Conservation (phyloP, 805 yeast species). For the Pichia scutulata region DNA sequence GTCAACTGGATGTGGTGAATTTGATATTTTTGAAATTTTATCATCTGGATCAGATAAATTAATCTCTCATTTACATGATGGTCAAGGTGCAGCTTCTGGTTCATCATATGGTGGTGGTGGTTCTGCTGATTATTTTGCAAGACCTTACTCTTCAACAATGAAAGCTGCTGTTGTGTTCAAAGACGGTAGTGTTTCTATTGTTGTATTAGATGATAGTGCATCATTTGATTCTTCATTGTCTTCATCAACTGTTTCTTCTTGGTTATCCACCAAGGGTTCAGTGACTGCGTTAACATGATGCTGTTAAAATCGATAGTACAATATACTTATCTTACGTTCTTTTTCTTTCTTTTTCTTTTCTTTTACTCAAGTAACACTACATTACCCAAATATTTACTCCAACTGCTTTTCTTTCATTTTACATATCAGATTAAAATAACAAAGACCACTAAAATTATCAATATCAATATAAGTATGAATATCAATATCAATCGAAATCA, state of each 20-base stretch:
- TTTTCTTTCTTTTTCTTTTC: neutral
- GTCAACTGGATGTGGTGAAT: conserved; percentile 96
- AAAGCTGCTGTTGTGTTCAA: conserved; percentile 88
- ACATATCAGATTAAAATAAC: neutral
- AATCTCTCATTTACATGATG: conserved; percentile 76
- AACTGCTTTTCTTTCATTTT: neutral
- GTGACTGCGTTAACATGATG: conserved; percentile 23
- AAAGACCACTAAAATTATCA: neutral
- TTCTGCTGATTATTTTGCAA: conserved; percentile 77
- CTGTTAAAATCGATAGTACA: neutral
- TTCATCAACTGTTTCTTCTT: conserved; percentile 46
- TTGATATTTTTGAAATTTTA: conserved; percentile 88
- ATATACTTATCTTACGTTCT: neutral
- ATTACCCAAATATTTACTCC: neutral
- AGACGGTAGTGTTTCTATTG: conserved; percentile 48
- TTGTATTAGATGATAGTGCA: conserved; percentile 45
- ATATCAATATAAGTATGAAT: neutral
- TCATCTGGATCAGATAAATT: conserved; percentile 66
- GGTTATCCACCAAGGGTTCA: conserved; percentile 51
- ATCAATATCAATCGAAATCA: too few relatives aligned
- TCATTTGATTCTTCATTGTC: conserved; percentile 49
- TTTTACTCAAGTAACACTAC: neutral
- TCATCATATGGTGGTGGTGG: conserved; percentile 58
- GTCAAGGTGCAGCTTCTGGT: conserved; percentile 58
- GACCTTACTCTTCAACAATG: conserved; percentile 73